Percentiles rank a stretch among this genome's conserved stretches.
phyloP scores from a whole-genome alignment of 1,284 basidiomycete species.

The Phlebopus sp. region DNA sequence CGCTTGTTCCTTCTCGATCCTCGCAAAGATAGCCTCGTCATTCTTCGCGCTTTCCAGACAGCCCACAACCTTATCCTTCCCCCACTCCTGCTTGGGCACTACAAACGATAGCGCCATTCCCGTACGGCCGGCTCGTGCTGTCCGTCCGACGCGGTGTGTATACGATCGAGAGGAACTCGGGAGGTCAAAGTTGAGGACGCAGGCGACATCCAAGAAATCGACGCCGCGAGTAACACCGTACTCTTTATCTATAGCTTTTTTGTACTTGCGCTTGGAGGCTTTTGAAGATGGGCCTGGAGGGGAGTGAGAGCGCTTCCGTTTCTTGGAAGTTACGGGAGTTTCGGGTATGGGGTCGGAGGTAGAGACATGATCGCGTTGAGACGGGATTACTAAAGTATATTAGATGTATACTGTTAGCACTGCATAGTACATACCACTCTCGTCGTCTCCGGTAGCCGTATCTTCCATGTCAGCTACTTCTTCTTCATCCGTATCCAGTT shows the following conservation, averaged over 20 bases:
- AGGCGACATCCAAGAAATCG: conserved; percentile 96
- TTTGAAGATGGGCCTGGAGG: conserved; percentile 30
- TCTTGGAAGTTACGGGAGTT: conserved; percentile 20
- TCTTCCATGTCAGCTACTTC: conserved; percentile 8
- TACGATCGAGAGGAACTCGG: conserved; percentile 89
- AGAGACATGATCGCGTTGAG: neutral
- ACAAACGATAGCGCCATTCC: conserved; percentile 93
- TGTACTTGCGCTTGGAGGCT: conserved; percentile 39
- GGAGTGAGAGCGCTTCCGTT: conserved; percentile 33
- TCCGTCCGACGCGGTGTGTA: conserved; percentile 94
- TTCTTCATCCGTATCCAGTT: conserved; percentile 50
- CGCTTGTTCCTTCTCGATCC: conserved; percentile 74
- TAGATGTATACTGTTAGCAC: neutral
- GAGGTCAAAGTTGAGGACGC: conserved; percentile 98
- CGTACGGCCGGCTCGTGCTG: conserved; percentile 91
- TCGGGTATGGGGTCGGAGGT: conserved; percentile 1
- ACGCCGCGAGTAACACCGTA: conserved; percentile 96
- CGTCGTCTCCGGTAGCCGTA: neutral
- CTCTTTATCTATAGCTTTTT: conserved; percentile 59
- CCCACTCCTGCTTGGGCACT: conserved; percentile 73
- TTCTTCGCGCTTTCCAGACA: conserved; percentile 62
- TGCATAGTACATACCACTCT: neutral
- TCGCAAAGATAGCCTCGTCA: conserved; percentile 74
- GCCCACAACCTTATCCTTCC: conserved; percentile 74
- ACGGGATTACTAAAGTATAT: conserved; percentile 9